Conservation (phyloP, 2,329 filamentous ascomycete genomes). For the Coniochaeta sp. region DNA sequence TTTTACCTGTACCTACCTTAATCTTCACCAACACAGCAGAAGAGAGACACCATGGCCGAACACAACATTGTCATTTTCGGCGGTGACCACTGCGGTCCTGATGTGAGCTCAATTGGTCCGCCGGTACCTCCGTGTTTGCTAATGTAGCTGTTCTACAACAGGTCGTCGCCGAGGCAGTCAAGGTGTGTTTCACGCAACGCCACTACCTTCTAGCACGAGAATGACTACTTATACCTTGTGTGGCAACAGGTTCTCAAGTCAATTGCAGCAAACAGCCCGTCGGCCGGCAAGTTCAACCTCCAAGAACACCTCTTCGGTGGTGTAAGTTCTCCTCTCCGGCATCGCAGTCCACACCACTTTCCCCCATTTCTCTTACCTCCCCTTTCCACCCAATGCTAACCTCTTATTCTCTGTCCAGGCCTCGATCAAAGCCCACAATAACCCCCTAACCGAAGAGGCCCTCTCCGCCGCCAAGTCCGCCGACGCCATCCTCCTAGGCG, state of each 20-base stretch:
- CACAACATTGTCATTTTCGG: slow-evolving; percentile 76
- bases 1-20: not conserved
- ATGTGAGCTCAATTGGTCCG: slow-evolving; percentile 43
- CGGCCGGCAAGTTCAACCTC: slow-evolving; percentile 75
- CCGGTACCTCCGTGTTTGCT: slow-evolving; percentile 9
- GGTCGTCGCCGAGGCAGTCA: slow-evolving; percentile 80
- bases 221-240: not conserved
- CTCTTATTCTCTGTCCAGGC: slow-evolving; percentile 43
- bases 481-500: slow-evolving; percentile 85
- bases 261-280: slow-evolving; percentile 64
- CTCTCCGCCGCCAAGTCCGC: slow-evolving; percentile 76
- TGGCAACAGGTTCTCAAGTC: slow-evolving; percentile 63
- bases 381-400: not conserved
- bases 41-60: slow-evolving; percentile 48
- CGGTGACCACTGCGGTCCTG: slow-evolving; percentile 80
- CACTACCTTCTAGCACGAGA: not conserved
- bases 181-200: slow-evolving; percentile 50
- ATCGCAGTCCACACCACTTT: slow-evolving; percentile 8
- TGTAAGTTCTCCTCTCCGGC: slow-evolving; percentile 48
- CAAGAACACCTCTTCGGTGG: slow-evolving; percentile 87
- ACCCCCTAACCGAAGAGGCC: slow-evolving; percentile 74
- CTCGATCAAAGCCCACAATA: slow-evolving; percentile 78
- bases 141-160: slow-evolving; percentile 26
- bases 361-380: not conserved
- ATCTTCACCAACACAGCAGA: not conserved